Base-by-base conservation (phyloP, 1,284 basidiomycete genomes). In the Moesziomyces sp. region DNA sequence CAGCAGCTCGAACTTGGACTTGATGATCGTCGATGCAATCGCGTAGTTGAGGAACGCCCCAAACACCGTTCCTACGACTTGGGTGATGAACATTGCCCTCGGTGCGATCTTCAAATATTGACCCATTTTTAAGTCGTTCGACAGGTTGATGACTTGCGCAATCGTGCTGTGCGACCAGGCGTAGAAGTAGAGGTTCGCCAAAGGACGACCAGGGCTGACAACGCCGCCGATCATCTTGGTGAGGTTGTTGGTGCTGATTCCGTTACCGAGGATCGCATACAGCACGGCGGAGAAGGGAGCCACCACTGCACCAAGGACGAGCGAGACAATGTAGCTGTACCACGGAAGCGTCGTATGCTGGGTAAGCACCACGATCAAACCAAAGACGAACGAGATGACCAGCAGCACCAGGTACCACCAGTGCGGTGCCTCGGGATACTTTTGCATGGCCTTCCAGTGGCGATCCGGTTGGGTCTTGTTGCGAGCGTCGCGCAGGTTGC, bases 391-490 rank as follows among this genome's bases (percentile, higher is more conserved):
- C 24, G 76, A 69, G n/a, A 72, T 71, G 18, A 54, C 49, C 3
- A 76, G 62, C 23, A 78, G 66, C 21, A 75, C 40, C 24, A 83
- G 35, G 52, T 83, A 84, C 80, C 80, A 84, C 70, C 73, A 81
- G 55, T 55, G 58, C 0, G 79, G 78, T 1, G 73, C 82, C 46
- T 83, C 81, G 30, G 74, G 74, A 59, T 83, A 84, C 55, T 72
- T 74, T 34, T 50, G 55, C 83, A 84, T 84, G 23, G 66, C 72
- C 19, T 40, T 28, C 51, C 72, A 90, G 80, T 91, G 90, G 8
- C 87, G 88, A 78, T 90, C 90, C 0, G 88, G 86, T 69, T 87
- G 87, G 5, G 85, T 86, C 61, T 86, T 86, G 13, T 76, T 74
- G 19, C 86, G 84, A 1, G 87, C 85, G 49, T 87, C 85, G 69